These are phyloP conservation scores for Oryza rufipogon DNA, from an alignment of 176 grass and related monocot genomes.

Conservation along the genomic window DNA sequence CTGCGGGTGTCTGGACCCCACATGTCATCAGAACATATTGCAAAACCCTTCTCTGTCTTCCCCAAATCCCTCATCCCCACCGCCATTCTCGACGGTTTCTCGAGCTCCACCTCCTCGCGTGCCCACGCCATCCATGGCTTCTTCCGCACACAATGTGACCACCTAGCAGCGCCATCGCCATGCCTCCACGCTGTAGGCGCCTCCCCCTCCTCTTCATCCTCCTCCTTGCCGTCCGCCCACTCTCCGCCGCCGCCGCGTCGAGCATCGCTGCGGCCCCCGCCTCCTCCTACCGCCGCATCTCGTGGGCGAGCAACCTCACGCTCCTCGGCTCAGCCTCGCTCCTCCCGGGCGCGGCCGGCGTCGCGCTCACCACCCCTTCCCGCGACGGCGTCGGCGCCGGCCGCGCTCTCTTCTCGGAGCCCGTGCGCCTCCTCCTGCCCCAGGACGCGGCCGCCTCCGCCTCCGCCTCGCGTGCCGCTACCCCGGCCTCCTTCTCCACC, in stretches of 20 bases:
- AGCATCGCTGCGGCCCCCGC: neutral
- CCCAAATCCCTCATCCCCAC: neutral
- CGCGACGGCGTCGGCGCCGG: conserved; percentile 37
- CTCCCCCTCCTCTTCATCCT: conserved; percentile 3
- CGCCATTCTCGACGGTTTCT: conserved; percentile 21
- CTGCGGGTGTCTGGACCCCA: neutral
- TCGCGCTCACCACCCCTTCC: conserved; percentile 54
- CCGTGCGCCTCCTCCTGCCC: conserved; percentile 57
- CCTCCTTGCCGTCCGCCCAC: conserved; percentile 21
- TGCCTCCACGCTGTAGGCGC: neutral
- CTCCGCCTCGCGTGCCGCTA: neutral
- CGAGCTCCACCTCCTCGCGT: neutral
- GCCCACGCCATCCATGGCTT: neutral
- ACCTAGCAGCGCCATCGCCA: conserved; percentile 28
- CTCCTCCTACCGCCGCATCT: conserved; percentile 45
- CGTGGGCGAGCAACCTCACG: conserved; percentile 79
- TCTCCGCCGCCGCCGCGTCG: neutral
- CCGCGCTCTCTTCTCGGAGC: conserved; percentile 56
- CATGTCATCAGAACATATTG: neutral
- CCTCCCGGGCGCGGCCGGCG: conserved; percentile 44
- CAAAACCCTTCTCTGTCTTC: conserved; percentile 14
- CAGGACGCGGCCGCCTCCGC: neutral
- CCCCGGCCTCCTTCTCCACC: conserved; percentile 58
- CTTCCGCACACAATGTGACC: neutral
- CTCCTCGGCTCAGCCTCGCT: conserved; percentile 65